Conservation (phyloP, 306 rosid genomes). For the Malus sieversii region DNA sequence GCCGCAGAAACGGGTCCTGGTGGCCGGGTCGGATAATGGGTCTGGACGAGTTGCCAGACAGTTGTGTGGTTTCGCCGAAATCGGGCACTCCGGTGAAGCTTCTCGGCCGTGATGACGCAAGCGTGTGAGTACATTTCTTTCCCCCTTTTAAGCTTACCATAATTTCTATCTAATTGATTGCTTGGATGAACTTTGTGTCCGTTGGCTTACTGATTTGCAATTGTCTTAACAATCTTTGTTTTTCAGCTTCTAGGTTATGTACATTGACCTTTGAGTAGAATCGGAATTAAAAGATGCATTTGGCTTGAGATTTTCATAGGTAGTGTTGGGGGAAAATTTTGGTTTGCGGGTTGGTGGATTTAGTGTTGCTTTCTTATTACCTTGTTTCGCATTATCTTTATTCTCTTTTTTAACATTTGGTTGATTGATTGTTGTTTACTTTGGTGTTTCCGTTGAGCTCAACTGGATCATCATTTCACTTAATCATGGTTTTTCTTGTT, state of each 20-base stretch:
- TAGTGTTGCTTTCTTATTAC: background rate
- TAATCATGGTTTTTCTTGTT: background rate
- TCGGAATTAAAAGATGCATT: background rate
- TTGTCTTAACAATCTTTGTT: background rate
- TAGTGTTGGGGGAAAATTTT: background rate
- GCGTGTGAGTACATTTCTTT: constrained; percentile 63
- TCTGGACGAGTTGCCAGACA: constrained; percentile 76
- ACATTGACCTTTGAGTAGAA: background rate
- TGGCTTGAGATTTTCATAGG: background rate
- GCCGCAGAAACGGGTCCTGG: constrained; percentile 94
- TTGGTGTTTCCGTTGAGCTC: background rate
- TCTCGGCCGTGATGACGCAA: constrained; percentile 95
- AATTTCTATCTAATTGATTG: background rate
- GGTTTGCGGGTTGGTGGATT: background rate
- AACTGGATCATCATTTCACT: background rate
- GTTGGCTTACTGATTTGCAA: background rate
- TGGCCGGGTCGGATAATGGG: constrained; percentile 99
- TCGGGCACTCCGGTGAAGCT: constrained; percentile 97
- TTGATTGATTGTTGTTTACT: background rate
- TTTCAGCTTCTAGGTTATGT: background rate
- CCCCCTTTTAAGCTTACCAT: background rate
- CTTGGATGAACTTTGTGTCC: background rate
- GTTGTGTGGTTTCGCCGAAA: constrained; percentile 81
- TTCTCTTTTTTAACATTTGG: background rate
- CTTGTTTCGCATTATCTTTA: background rate